These are phyloP conservation scores for Ensete ventricosum DNA, from an alignment of 176 grass and related monocot genomes.

Conservation along the genomic window DNA sequence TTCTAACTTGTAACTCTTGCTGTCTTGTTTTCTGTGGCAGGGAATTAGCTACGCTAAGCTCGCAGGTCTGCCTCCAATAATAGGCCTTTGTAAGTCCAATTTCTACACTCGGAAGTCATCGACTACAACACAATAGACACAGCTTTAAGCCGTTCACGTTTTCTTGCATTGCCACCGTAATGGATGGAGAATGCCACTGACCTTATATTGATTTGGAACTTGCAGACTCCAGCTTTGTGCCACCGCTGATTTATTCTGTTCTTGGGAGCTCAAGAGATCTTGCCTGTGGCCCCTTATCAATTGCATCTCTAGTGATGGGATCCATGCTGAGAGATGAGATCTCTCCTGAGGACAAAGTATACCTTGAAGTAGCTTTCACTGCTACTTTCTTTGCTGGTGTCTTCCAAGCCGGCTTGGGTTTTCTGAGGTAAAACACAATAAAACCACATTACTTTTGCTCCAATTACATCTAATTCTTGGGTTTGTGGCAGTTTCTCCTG, in stretches of 20 bases:
- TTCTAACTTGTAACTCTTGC: neutral
- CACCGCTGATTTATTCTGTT: conserved; percentile 80
- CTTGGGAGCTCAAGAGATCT: conserved; percentile 83
- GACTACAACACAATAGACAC: too few relatives aligned
- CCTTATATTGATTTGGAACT: neutral
- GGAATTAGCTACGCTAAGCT: conserved; percentile 99
- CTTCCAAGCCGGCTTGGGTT: conserved; percentile 83
- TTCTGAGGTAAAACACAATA: conserved; percentile 48
- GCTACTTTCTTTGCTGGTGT: conserved; percentile 90
- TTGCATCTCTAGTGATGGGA: conserved; percentile 97
- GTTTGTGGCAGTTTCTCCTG: neutral
- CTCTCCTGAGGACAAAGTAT: conserved; percentile 48
- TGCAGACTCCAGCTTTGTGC: conserved; percentile 94
- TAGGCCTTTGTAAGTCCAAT: conserved; percentile 71
- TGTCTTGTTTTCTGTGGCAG: conserved; percentile 31
- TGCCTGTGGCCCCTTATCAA: conserved; percentile 78
- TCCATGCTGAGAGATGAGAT: conserved; percentile 77
- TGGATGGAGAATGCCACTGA: neutral
- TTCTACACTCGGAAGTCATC: too few relatives aligned
- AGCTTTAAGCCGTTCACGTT: too few relatives aligned
- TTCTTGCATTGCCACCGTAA: too few relatives aligned
- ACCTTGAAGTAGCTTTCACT: conserved; percentile 82
- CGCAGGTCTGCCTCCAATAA: conserved; percentile 80
- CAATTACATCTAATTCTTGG: neutral
- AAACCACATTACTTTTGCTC: neutral